Evolutionary conservation across 306 rosid genomes (phyloP), one percentile per base, ranked within the genome.

Genomic region (Inga leiocalycina): DNA sequence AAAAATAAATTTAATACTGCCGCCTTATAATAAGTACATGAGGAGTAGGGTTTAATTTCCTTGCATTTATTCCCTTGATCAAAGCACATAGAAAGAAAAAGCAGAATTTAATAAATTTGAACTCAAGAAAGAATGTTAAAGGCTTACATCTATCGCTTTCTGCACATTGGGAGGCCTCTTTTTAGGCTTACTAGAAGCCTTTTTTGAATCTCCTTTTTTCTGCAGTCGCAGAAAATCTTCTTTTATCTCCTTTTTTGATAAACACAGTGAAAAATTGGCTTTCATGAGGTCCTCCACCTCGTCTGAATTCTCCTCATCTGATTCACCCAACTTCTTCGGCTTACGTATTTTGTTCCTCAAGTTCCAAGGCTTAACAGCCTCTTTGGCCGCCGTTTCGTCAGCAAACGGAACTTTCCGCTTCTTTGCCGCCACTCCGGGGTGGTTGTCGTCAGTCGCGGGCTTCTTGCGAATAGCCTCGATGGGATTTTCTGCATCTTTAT

Each of bases 101-200:
- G 74, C 39, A 43, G 39, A n/a, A 12, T 22, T 32, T 19, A 73
- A 73, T 4, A 75, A 45, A 67, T 77, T 65, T 43, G 37, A 24
- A 73, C 74, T 32, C 34, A 67, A 52, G 8, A 16, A 52, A 78
- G 52, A 61, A 13, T 37, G 14, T 44, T 19, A 24, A 1, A 34
- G 70, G 68, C 91, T 87, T 69, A 91, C 94, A 84, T 86, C 88
- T 86, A 91, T 65, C 67, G 89, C 84, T 81, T 83, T 85, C 82
- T 91, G 94, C 57, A 91, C 88, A 73, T 80, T 76, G 71, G 86
- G 85, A 49, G 90, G 82, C 83, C 93, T 89, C 90, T 89, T 84
- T 77, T 79, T 89, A 17, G 94, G 90, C 78, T 89, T 86, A 81
- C 89, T 86, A 4, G 91, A 91, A 7, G 91, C 89, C 69, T 69